A percentile compares a stretch with the other conserved stretches of the same genome.
Conservation (phyloP, 805 yeast genomes). For the Kregervanrija fluxuum region DNA sequence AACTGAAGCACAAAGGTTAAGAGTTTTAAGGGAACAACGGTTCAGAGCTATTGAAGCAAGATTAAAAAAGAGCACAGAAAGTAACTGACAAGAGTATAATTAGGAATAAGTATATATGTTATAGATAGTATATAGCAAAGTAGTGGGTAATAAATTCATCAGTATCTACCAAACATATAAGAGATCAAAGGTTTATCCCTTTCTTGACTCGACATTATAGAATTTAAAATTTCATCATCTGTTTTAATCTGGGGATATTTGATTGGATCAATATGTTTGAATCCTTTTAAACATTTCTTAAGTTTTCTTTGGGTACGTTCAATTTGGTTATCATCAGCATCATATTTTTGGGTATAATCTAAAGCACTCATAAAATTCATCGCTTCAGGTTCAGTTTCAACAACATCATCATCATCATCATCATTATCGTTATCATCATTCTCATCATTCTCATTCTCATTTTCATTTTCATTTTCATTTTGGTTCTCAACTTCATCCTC, state of each 20-base stretch:
- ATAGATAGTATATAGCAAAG: neutral
- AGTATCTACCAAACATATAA: constrained; percentile 33
- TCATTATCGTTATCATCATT: neutral
- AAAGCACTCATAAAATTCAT: constrained; percentile 52
- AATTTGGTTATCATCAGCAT: constrained; percentile 15
- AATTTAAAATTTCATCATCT: constrained; percentile 30
- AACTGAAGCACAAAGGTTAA: constrained; percentile 64
- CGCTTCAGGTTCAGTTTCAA: constrained; percentile 3
- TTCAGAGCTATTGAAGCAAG: constrained; percentile 97
- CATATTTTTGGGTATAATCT: constrained; percentile 28
- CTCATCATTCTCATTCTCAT: constrained; percentile 17
- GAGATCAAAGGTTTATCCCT: constrained; percentile 25
- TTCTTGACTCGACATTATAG: constrained; percentile 18
- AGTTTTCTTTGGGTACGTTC: constrained; percentile 31
- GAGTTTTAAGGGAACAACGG: constrained; percentile 86
- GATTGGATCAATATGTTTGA: constrained; percentile 54
- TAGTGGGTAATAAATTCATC: neutral
- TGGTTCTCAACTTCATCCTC: constrained; percentile 16
- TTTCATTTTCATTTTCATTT: constrained; percentile 18
- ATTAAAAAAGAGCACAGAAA: constrained; percentile 27
- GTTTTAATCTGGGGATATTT: constrained; percentile 8
- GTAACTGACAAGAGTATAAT: no score
- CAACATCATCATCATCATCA: constrained; percentile 16
- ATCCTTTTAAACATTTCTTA: constrained; percentile 53
- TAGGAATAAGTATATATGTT: neutral